Evolutionary conservation across 768 basidiomycete genomes (phyloP).

Genomic region (Agrocybe praecox): DNA sequence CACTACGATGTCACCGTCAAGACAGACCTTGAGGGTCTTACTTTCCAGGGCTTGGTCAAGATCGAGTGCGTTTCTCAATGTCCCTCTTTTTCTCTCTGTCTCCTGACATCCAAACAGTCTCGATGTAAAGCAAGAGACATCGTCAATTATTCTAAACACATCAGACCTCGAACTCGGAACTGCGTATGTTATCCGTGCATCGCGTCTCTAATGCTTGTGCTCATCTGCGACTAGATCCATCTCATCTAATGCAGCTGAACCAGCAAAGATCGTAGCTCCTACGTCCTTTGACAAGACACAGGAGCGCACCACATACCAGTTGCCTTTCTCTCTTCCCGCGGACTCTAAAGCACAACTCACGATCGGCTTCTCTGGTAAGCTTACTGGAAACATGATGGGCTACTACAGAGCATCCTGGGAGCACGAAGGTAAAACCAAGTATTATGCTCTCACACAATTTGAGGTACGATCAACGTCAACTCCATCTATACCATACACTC

Average conservation of each 20-base stretch:
- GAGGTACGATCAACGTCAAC: conserved; percentile 46
- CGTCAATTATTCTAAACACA: conserved; percentile 66
- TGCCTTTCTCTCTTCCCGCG: conserved; percentile 61
- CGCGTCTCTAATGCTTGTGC: not conserved
- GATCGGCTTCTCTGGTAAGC: conserved; percentile 66
- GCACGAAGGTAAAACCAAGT: conserved; percentile 61
- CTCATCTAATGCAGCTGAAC: conserved; percentile 54
- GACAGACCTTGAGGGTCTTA: conserved; percentile 79
- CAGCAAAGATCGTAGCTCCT: conserved; percentile 45
- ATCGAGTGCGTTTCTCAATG: conserved; percentile 49
- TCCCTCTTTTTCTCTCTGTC: not conserved
- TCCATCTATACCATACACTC: not conserved
- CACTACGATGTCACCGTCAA: conserved; percentile 82
- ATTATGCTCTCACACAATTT: conserved; percentile 88
- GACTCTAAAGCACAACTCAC: conserved; percentile 72
- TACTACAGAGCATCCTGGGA: conserved; percentile 77
- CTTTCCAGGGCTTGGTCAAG: conserved; percentile 77
- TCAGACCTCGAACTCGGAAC: conserved; percentile 58
- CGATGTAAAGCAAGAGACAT: conserved; percentile 62
- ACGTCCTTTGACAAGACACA: conserved; percentile 56
- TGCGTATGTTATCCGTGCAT: conserved; percentile 35
- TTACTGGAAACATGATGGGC: conserved; percentile 77
- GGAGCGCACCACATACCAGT: conserved; percentile 66
- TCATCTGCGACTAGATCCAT: conserved; percentile 39
- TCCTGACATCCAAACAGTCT: conserved; percentile 42